A percentile compares a stretch with the other conserved stretches of the same genome.
Evolutionary conservation across 257 asterid genomes (phyloP).

Genomic region (Nicotiana knightiana): DNA sequence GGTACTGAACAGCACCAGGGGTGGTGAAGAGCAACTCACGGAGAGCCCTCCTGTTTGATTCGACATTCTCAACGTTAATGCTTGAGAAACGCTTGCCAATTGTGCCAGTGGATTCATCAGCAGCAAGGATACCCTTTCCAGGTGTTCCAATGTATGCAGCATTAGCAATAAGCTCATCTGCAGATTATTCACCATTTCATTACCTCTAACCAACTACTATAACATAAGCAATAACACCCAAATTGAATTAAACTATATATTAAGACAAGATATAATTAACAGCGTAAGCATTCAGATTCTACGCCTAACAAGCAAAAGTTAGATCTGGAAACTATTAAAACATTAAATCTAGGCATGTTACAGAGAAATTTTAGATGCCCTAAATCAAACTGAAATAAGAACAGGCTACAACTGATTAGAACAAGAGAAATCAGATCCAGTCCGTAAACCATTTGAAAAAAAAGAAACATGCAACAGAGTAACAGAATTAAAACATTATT

Average conservation of each 20-base stretch:
- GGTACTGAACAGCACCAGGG: conserved; percentile 27
- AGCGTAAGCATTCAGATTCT: neutral
- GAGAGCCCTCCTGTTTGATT: conserved; percentile 29
- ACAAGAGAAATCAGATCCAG: neutral
- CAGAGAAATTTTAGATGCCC: neutral
- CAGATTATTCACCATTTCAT: neutral
- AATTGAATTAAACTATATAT: neutral
- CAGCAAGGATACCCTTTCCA: conserved; percentile 45
- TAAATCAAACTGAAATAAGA: too few species aligned
- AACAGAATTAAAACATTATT: neutral
- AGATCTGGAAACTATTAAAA: neutral
- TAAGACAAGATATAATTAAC: neutral
- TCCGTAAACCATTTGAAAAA: too few species aligned
- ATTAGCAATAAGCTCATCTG: conserved; percentile 29
- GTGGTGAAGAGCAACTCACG: conserved; percentile 33
- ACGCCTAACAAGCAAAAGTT: neutral
- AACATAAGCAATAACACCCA: neutral
- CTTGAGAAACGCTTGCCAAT: conserved; percentile 34
- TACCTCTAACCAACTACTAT: neutral
- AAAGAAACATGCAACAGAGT: neutral
- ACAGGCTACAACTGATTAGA: neutral
- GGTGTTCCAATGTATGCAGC: conserved; percentile 40
- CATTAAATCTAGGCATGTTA: neutral
- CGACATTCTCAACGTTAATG: conserved; percentile 31
- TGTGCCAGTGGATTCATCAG: conserved; percentile 43